These are phyloP conservation scores for Neurospora tetraspora DNA, from an alignment of 495 filamentous ascomycete genomes.

Conservation along the genomic window DNA sequence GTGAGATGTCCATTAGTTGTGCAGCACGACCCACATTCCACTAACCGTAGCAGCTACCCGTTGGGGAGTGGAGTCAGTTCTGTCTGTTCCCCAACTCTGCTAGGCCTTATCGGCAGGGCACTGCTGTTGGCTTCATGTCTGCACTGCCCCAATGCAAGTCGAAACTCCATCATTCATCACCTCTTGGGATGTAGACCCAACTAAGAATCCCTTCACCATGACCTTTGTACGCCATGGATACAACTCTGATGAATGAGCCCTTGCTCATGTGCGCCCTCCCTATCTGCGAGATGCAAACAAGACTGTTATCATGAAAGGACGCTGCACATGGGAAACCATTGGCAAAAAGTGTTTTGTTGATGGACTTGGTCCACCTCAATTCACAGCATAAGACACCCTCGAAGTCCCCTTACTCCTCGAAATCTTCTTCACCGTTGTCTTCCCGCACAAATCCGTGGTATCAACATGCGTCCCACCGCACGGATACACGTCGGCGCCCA, in stretches of 20 bases:
- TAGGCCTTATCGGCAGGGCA: background rate
- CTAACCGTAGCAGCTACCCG: background rate
- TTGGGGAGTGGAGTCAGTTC: too few species aligned
- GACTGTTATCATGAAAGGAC: too few species aligned
- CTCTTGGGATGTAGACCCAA: background rate
- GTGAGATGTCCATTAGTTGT: background rate
- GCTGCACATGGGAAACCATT: too few species aligned
- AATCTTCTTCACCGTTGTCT: slow-evolving; percentile 50
- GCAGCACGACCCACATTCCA: background rate
- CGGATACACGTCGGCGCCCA: slow-evolving; percentile 49
- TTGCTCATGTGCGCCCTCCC: background rate
- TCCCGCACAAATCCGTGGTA: slow-evolving; percentile 39
- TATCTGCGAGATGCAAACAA: background rate
- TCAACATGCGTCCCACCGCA: slow-evolving; percentile 59
- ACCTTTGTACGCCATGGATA: background rate
- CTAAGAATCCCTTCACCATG: background rate
- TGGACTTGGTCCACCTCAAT: background rate
- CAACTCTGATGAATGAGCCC: background rate
- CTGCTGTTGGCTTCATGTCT: background rate
- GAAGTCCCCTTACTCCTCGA: slow-evolving; percentile 45
- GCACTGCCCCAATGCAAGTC: too few species aligned
- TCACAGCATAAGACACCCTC: slow-evolving; percentile 42
- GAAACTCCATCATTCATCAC: background rate
- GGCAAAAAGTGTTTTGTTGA: background rate
- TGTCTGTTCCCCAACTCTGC: too few species aligned